A percentile compares a stretch with the other conserved stretches of the same genome.
These are phyloP conservation scores for Nannochloris sp. DNA, from an alignment of 139 green algal genomes.

Conservation along the genomic window DNA sequence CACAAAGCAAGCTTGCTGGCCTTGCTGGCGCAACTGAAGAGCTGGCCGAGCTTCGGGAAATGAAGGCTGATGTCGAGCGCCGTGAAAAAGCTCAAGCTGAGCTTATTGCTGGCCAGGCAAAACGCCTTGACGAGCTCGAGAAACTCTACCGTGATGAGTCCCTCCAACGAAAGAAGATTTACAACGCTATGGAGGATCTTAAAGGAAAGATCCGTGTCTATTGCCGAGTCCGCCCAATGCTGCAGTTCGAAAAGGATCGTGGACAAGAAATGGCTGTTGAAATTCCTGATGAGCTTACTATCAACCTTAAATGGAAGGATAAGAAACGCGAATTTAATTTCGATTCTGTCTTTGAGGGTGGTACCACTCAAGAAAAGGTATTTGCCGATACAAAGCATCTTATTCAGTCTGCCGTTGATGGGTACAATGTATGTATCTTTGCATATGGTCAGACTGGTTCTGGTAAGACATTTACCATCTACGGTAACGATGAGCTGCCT, in stretches of 20 bases:
- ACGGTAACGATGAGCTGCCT: conserved; percentile 61
- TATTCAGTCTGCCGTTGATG: conserved; percentile 88
- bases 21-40: conserved; percentile 39
- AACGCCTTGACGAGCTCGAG: conserved; percentile 90
- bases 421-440: conserved; percentile 70
- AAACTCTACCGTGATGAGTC: conserved; percentile 68
- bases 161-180: conserved; percentile 62
- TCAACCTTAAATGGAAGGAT: conserved; percentile 86
- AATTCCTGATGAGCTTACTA: conserved; percentile 79
- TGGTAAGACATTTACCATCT: conserved; percentile 92
- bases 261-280: conserved; percentile 47
- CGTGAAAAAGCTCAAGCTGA: conserved; percentile 80
- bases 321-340: conserved; percentile 91
- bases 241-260: conserved; percentile 64
- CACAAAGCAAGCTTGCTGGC: conserved; percentile 19
- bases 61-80: conserved; percentile 84
- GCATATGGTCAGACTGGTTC: conserved; percentile 70
- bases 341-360: conserved; percentile 69
- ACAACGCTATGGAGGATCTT: conserved; percentile 91
- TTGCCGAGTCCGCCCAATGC: conserved; percentile 79
- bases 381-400: conserved; percentile 97
- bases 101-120: conserved; percentile 64
- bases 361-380: conserved; percentile 71
- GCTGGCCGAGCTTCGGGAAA: conserved; percentile 87
- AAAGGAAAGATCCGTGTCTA: conserved; percentile 97